A percentile compares a stretch with the other conserved stretches of the same genome.
phyloP scores from a whole-genome alignment of 2,329 filamentous ascomycete species.

The Chaetomiaceae sp. region DNA sequence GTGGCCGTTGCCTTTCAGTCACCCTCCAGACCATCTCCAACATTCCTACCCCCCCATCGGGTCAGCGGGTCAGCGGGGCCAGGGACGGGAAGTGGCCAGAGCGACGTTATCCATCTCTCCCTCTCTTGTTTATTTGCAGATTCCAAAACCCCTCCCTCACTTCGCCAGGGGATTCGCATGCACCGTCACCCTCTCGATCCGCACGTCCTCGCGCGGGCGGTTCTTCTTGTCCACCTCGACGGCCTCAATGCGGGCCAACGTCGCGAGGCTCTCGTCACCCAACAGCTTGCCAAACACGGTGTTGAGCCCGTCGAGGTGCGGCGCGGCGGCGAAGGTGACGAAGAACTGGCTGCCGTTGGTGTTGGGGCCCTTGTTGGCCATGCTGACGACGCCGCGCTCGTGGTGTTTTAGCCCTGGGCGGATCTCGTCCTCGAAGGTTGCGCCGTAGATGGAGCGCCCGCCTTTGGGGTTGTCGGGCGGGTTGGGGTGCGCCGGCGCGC shows the following conservation, averaged over 20 bases:
- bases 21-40: no score
- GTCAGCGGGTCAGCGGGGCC: no score
- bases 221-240: slow-evolving; percentile 74
- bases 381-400: slow-evolving; percentile 64
- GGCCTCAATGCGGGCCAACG: slow-evolving; percentile 66
- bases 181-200: slow-evolving; percentile 65
- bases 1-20: no score
- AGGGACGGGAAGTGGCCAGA: no score
- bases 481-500: slow-evolving; percentile 51
- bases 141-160: slow-evolving; percentile 30
- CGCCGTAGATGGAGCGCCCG: slow-evolving; percentile 69
- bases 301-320: slow-evolving; percentile 78
- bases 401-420: slow-evolving; percentile 64
- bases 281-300: slow-evolving; percentile 76
- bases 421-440: slow-evolving; percentile 76
- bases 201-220: slow-evolving; percentile 52
- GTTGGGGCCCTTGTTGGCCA: slow-evolving; percentile 71
- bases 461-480: slow-evolving; percentile 59
- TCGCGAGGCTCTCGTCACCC: slow-evolving; percentile 58
- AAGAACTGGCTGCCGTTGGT: slow-evolving; percentile 82
- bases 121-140: neutral
- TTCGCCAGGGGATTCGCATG: slow-evolving; percentile 75
- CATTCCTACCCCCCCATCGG: no score
- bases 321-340: slow-evolving; percentile 69
- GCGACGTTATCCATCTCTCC: no score